Base-by-base conservation (phyloP, 768 basidiomycete genomes). In the Nevesoporus exiguus region DNA sequence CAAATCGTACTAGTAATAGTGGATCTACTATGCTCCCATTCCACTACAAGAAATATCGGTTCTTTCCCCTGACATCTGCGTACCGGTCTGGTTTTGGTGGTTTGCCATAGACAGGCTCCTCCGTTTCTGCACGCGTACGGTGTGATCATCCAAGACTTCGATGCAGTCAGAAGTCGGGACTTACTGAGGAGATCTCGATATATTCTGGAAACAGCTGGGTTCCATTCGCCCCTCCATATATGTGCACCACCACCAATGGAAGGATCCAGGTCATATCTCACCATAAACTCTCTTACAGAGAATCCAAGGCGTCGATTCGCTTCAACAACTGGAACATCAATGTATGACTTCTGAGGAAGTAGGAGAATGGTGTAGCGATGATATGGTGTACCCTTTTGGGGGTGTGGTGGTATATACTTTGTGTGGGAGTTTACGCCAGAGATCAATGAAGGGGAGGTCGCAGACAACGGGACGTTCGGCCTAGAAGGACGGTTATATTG, bases 381-480 rank as follows among this genome's bases (percentile, higher is more conserved):
- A 71, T 91, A 93, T 0, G 84, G 83, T 11, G 93, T 88, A 47
- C 94, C 93, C 34, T 81, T 80, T 66, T 93, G 89, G 3, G 96
- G 96, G 60, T 97, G 93, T 5, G 95, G 97, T 6, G 96, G 90
- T 58, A 95, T 76, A 70, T 95, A 98, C 24, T 74, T 73, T 7
- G 87, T 88, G 67, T 90, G 88, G 1, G 76, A 69, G 57, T 80
- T 74, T 49, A 78, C 63, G 34, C 76, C 63, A 3, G 71, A 60
- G 48, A 82, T 74, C 13, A 60, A 65, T 51, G 61, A 73, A 39
- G 70, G 61, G 65, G 76, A 74, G n/a, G 74, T 75, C 1, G 82
- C 82, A 45, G 85, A 86, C 54, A 98, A 80, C 2, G 85, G 76
- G 54, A 97, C 80, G 69, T 96, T 94, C 31, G 91, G 90, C 59